These are phyloP conservation scores for Mortierella sp. DNA, from an alignment of 371 early-diverging fungal genomes.

Conservation along the genomic window DNA sequence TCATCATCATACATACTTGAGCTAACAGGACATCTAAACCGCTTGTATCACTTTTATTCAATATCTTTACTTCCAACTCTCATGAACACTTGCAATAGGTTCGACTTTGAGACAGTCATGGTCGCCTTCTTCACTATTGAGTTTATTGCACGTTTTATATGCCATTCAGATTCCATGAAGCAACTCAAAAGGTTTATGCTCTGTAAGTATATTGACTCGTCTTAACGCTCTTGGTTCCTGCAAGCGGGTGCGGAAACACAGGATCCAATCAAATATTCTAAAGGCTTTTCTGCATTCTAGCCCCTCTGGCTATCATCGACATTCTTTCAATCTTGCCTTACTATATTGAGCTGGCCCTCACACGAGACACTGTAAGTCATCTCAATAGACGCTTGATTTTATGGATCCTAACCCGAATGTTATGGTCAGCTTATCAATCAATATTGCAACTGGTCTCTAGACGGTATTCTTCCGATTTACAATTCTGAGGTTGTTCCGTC, in stretches of 20 bases:
- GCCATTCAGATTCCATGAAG: constrained; percentile 75
- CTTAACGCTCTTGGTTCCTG: too few species aligned
- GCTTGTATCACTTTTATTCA: background rate
- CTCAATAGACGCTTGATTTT: background rate
- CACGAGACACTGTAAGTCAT: constrained; percentile 74
- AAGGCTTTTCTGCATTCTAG: constrained; percentile 34
- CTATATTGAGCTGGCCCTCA: constrained; percentile 79
- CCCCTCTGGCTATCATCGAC: constrained; percentile 83
- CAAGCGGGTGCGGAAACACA: too few species aligned
- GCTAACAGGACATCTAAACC: background rate
- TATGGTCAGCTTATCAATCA: background rate
- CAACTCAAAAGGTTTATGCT: constrained; percentile 66
- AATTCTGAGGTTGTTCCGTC: constrained; percentile 83
- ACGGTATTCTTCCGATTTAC: constrained; percentile 89
- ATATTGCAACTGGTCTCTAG: constrained; percentile 32
- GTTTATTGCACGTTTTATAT: constrained; percentile 75
- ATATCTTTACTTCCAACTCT: background rate
- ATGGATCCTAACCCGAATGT: background rate
- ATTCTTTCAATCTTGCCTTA: constrained; percentile 87
- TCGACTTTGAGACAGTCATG: constrained; percentile 81
- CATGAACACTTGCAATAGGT: constrained; percentile 60
- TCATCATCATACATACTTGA: background rate
- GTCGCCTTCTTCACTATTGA: constrained; percentile 85
- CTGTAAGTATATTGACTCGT: constrained; percentile 39
- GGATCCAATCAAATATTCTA: background rate